These are phyloP conservation scores for Murraya koenigii DNA, from an alignment of 345 rosid species.

Conservation along the genomic window DNA sequence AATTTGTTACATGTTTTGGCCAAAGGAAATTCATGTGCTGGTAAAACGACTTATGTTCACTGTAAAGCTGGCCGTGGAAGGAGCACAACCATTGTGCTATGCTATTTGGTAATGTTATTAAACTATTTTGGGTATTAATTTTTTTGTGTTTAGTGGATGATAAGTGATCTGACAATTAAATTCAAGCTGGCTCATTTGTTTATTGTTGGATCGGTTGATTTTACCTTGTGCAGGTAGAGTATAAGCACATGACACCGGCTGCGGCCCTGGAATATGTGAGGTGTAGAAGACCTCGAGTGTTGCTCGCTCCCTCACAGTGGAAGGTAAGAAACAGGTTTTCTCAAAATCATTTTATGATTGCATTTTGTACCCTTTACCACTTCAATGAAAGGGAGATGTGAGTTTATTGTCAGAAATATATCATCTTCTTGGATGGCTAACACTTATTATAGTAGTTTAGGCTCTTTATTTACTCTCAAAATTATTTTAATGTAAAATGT, in stretches of 20 bases:
- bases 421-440: background rate
- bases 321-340: slow-evolving; percentile 31
- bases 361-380: background rate
- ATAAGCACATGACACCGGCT: slow-evolving; percentile 54
- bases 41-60: slow-evolving; percentile 80
- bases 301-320: slow-evolving; percentile 66
- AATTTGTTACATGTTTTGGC: slow-evolving; percentile 8
- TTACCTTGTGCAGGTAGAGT: slow-evolving; percentile 38
- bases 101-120: slow-evolving; percentile 57
- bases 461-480: no score
- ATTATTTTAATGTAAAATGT: background rate
- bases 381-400: background rate
- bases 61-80: slow-evolving; percentile 97
- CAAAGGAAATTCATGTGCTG: slow-evolving; percentile 55
- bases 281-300: slow-evolving; percentile 63
- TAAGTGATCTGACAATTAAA: background rate
- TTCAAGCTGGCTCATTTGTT: background rate
- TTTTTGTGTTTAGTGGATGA: background rate
- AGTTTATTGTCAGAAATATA: background rate
- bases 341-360: background rate
- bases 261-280: slow-evolving; percentile 56
- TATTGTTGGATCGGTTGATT: slow-evolving; percentile 10
- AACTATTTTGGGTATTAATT: background rate
- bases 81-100: slow-evolving; percentile 87
- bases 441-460: background rate